phyloP scores from a whole-genome alignment of 495 filamentous ascomycete genomes.

The Polyplosphaeria fusca region DNA sequence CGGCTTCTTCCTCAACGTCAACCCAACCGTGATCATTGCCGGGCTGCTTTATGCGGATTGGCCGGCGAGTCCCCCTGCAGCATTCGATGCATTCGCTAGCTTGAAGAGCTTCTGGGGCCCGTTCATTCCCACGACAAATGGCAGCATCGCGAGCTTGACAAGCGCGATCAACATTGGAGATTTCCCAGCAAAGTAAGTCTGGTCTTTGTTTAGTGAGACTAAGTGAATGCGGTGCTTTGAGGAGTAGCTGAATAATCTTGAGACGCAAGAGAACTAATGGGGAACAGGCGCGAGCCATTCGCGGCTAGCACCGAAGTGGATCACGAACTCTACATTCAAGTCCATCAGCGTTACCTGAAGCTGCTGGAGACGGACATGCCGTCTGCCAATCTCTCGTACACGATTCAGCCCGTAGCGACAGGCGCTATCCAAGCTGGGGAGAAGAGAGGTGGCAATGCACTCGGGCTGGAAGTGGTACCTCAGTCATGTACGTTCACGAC shows the following conservation, averaged over 20 bases:
- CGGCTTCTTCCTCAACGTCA: conserved; percentile 21
- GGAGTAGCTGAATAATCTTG: conserved; percentile 3
- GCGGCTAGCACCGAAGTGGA: conserved; percentile 8
- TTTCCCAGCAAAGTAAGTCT: no score
- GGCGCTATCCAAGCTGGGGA: neutral
- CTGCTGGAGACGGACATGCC: conserved; percentile 3
- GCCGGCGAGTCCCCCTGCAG: neutral
- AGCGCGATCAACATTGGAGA: no score
- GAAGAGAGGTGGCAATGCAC: conserved; percentile 1
- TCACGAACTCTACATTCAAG: conserved; percentile 3
- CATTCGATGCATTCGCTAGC: conserved; percentile 11
- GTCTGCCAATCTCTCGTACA: conserved; percentile 6
- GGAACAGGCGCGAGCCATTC: conserved; percentile 8
- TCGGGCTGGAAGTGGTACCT: conserved; percentile 9
- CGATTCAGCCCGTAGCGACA: conserved; percentile 8
- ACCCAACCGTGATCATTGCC: neutral
- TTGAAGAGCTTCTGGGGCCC: conserved; percentile 1
- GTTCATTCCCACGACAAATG: conserved; percentile 8
- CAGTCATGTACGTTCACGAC: no score
- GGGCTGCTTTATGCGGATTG: conserved; percentile 15
- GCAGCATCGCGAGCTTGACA: no score
- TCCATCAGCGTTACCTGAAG: conserved; percentile 11
- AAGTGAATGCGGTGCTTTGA: conserved; percentile 3
- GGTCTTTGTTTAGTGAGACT: no score
- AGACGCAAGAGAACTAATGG: conserved; percentile 1